These are phyloP conservation scores for Hypoxylon lienhwacheense DNA, from an alignment of 495 filamentous ascomycete species.

Conservation along the genomic window DNA sequence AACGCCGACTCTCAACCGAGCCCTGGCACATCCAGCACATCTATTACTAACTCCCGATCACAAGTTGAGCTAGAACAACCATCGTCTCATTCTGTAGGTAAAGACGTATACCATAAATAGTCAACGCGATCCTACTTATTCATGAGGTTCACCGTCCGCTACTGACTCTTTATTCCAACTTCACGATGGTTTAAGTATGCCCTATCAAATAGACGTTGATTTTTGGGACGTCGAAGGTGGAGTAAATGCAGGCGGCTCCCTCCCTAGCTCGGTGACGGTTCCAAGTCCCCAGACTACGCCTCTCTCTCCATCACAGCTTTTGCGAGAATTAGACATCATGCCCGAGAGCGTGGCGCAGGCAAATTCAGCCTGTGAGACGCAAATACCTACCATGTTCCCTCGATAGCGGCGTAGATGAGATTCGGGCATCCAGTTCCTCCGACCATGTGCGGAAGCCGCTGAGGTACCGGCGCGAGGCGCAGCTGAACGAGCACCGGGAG, in stretches of 20 bases:
- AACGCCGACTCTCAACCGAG: background rate
- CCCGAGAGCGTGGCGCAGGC: background rate
- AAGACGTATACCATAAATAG: no score
- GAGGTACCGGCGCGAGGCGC: slow-evolving; percentile 7
- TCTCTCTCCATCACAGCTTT: slow-evolving; percentile 1
- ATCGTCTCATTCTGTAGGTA: background rate
- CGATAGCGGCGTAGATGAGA: background rate
- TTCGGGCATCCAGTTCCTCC: background rate
- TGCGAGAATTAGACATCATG: background rate
- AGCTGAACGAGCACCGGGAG: slow-evolving; percentile 1
- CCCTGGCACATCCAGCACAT: background rate
- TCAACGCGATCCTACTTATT: background rate
- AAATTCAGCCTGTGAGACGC: background rate
- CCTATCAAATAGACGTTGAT: background rate
- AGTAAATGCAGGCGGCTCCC: background rate
- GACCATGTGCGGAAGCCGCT: slow-evolving; percentile 2
- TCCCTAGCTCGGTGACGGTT: background rate
- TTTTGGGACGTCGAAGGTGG: background rate
- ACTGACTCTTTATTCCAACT: background rate
- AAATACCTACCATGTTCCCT: background rate
- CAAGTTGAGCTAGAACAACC: background rate
- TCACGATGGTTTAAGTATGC: background rate
- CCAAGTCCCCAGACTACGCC: background rate
- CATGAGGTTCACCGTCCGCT: background rate
- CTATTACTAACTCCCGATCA: background rate